A percentile compares a stretch with the other conserved stretches of the same genome.
Evolutionary conservation across 1,284 basidiomycete genomes (phyloP).

Genomic region (Ustilago curta): DNA sequence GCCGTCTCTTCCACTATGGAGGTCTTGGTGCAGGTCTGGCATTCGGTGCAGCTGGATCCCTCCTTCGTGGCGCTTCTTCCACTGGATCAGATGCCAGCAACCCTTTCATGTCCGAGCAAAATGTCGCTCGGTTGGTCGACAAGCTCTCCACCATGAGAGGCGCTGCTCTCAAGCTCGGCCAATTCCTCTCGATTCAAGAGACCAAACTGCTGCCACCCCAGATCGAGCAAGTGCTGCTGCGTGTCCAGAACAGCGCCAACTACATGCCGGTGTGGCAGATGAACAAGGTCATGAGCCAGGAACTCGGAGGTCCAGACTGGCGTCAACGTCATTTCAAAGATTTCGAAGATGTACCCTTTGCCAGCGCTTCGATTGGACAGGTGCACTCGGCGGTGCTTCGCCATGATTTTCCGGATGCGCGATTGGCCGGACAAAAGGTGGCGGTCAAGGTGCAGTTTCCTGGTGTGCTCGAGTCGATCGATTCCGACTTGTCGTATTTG

Average conservation of each 20-base stretch:
- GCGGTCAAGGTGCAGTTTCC: constrained; percentile 98
- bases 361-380: constrained; percentile 96
- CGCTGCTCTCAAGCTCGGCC: constrained; percentile 94
- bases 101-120: constrained; percentile 71
- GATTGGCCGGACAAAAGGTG: constrained; percentile 70
- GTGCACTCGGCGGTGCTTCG: constrained; percentile 83
- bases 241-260: constrained; percentile 94
- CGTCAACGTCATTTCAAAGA: constrained; percentile 75
- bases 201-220: constrained; percentile 79
- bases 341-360: constrained; percentile 90
- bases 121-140: constrained; percentile 87
- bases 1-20: constrained; percentile 67
- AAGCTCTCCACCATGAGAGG: constrained; percentile 95
- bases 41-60: constrained; percentile 63
- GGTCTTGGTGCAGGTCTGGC: constrained; percentile 66
- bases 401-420: constrained; percentile 46
- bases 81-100: constrained; percentile 14
- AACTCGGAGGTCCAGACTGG: constrained; percentile 82
- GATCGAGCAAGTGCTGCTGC: constrained; percentile 86
- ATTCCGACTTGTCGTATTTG: constrained; percentile 87
- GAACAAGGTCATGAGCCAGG: constrained; percentile 81
- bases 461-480: constrained; percentile 86
- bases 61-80: constrained; percentile 38
- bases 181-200: constrained; percentile 96
- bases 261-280: constrained; percentile 99